A percentile compares a stretch with the other conserved stretches of the same genome.
Conservation (phyloP, 1,284 basidiomycete genomes). For the Sutorius eximius region DNA sequence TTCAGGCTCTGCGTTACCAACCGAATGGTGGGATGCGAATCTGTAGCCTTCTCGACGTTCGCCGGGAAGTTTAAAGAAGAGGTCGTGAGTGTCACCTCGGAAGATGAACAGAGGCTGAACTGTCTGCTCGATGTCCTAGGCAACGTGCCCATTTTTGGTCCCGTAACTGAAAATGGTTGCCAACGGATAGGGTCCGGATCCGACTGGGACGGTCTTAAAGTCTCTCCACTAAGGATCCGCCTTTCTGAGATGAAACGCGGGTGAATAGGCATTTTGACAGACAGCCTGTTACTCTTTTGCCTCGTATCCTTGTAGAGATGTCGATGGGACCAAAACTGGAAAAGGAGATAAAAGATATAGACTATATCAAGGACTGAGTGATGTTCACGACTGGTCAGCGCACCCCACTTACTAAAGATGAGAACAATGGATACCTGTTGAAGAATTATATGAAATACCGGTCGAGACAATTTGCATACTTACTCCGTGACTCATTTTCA, state of each 20-base stretch:
- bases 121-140: slow-evolving; percentile 7
- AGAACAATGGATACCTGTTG: slow-evolving; percentile 66
- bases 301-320: slow-evolving; percentile 70
- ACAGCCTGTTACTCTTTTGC: slow-evolving; percentile 43
- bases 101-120: slow-evolving; percentile 24
- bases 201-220: slow-evolving; percentile 20
- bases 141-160: slow-evolving; percentile 12
- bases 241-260: slow-evolving; percentile 30
- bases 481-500: slow-evolving; percentile 84
- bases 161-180: slow-evolving; percentile 13
- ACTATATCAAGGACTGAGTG: slow-evolving; percentile 40
- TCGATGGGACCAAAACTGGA: slow-evolving; percentile 87
- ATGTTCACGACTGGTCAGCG: background rate
- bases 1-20: slow-evolving; percentile 20
- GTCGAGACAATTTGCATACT: slow-evolving; percentile 32
- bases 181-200: slow-evolving; percentile 24
- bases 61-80: slow-evolving; percentile 8
- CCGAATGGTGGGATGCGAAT: slow-evolving; percentile 22
- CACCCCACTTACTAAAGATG: slow-evolving; percentile 55
- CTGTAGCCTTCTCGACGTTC: slow-evolving; percentile 8
- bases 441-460: background rate
- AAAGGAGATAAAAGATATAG: slow-evolving; percentile 76
- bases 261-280: slow-evolving; percentile 38
- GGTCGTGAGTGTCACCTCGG: slow-evolving; percentile 28
- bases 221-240: slow-evolving; percentile 26